Evolutionary conservation across 208 protist species (phyloP).

Genomic region (Leishmania tropica): DNA sequence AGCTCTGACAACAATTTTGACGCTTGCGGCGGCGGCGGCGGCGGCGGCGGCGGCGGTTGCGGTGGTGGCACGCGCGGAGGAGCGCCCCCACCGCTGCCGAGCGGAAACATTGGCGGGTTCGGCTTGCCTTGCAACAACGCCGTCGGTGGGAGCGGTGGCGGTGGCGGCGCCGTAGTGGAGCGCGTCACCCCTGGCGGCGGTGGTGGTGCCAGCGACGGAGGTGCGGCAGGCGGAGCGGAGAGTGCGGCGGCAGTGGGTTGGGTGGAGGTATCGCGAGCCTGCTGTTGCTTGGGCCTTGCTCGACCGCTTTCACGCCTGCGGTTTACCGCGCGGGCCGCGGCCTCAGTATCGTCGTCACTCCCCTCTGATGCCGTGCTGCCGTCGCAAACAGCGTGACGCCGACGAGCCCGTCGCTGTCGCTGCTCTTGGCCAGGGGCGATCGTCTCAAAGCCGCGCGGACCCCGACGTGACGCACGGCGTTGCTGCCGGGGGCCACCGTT

Average conservation of each 20-base stretch:
- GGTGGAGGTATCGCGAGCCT: background rate
- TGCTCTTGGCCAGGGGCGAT: constrained; percentile 27
- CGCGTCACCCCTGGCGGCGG: constrained; percentile 36
- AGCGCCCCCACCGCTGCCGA: background rate
- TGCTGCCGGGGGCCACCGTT: background rate
- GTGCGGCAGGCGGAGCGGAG: background rate
- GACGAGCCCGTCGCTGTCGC: background rate
- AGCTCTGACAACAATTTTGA: constrained; percentile 7
- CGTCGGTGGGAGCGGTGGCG: constrained; percentile 28
- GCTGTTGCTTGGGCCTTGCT: background rate
- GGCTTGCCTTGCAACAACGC: constrained; percentile 13
- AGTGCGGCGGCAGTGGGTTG: background rate
- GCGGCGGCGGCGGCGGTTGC: constrained; percentile 26
- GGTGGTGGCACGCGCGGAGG: constrained; percentile 7
- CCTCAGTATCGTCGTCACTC: background rate
- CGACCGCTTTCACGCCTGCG: background rate
- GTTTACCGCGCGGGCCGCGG: background rate
- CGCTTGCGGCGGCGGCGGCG: constrained; percentile 33
- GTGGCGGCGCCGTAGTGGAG: constrained; percentile 29
- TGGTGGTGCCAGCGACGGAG: constrained; percentile 5
- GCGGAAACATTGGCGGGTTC: constrained; percentile 12
- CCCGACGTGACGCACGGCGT: background rate
- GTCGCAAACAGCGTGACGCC: background rate
- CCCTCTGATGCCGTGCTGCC: background rate
- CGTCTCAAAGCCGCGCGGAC: constrained; percentile 2